phyloP scores from a whole-genome alignment of 2,329 filamentous ascomycete species.

The Cladosporium colombiae region DNA sequence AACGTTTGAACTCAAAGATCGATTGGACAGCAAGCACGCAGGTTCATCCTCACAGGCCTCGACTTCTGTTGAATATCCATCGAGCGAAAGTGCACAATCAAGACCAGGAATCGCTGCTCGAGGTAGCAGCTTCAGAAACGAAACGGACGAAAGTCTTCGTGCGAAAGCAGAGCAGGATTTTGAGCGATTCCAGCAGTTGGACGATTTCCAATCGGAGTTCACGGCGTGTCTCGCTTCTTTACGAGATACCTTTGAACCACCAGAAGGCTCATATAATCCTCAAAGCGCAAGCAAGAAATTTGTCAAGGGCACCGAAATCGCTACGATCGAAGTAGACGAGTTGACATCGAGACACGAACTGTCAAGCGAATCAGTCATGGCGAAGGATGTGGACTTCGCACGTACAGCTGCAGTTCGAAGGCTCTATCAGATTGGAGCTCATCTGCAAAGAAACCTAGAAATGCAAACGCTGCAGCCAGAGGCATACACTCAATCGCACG shows the following conservation, averaged over 20 bases:
- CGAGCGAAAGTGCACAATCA: neutral
- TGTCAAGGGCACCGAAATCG: too few relatives aligned
- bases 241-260: too few relatives aligned
- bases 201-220: neutral
- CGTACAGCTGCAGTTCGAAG: neutral
- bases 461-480: constrained; percentile 3
- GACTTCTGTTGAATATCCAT: neutral
- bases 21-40: neutral
- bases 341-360: neutral
- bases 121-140: neutral
- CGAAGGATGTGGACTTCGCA: neutral
- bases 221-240: neutral
- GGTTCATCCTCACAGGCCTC: neutral
- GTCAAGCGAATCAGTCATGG: neutral
- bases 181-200: constrained; percentile 1
- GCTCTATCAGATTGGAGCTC: constrained; percentile 2
- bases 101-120: neutral
- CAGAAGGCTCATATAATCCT: neutral
- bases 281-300: too few relatives aligned
- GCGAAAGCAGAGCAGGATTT: neutral
- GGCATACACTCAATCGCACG: neutral
- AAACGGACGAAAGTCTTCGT: neutral
- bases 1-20: constrained; percentile 4
- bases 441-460: constrained; percentile 4
- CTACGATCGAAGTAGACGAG: neutral